These are phyloP conservation scores for Xylariaceae sp. DNA, from an alignment of 2,329 filamentous ascomycete genomes.

Conservation along the genomic window DNA sequence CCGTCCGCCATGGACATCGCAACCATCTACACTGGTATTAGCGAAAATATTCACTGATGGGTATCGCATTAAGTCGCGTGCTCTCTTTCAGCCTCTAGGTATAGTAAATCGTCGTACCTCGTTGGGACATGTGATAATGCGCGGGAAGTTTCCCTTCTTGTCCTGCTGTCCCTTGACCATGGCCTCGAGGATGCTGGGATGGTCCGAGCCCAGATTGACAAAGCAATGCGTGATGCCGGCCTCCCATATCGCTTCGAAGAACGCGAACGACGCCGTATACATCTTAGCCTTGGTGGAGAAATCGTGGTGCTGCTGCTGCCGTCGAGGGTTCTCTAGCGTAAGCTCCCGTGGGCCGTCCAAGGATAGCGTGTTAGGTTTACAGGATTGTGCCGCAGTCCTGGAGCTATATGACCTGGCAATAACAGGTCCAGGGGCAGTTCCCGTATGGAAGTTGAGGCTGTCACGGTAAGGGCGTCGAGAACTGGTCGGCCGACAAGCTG, in stretches of 20 bases:
- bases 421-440: background rate
- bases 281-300: conserved; percentile 26
- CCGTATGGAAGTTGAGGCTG: background rate
- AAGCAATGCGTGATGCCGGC: conserved; percentile 46
- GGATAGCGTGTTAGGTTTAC: background rate
- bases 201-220: conserved; percentile 71
- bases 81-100: background rate
- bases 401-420: background rate
- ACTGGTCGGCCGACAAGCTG: background rate
- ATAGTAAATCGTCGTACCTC: conserved; percentile 54
- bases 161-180: conserved; percentile 77
- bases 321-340: background rate
- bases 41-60: background rate
- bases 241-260: conserved; percentile 55
- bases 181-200: conserved; percentile 78
- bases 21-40: conserved; percentile 65
- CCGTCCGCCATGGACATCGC: conserved; percentile 84
- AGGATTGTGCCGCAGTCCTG: background rate
- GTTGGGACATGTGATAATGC: conserved; percentile 78
- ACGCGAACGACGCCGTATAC: conserved; percentile 71
- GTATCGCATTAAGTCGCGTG: conserved; percentile 1
- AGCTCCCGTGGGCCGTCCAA: background rate
- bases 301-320: conserved; percentile 4
- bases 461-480: background rate
- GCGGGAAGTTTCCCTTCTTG: conserved; percentile 65